phyloP scores from a whole-genome alignment of 495 filamentous ascomycete genomes.

The Neurospora sublineolata region DNA sequence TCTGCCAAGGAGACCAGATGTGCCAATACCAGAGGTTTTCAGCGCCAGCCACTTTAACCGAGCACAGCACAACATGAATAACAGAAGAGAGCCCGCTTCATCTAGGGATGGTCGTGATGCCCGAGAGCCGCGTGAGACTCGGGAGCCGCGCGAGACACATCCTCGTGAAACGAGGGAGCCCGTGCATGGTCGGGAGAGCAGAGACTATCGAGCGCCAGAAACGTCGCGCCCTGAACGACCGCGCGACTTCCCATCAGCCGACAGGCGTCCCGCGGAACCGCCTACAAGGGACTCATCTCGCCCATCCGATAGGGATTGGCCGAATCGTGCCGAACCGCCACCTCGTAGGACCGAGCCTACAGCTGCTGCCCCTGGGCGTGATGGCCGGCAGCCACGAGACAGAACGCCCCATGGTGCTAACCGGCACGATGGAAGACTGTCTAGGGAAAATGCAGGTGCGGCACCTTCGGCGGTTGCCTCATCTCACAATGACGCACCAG shows the following conservation, averaged over 20 bases:
- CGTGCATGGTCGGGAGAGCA: conserved; percentile 21
- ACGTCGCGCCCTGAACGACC: conserved; percentile 17
- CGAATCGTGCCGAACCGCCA: conserved; percentile 21
- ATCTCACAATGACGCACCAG: conserved; percentile 24
- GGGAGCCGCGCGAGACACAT: conserved; percentile 25
- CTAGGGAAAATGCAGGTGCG: conserved; percentile 20
- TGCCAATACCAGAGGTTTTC: conserved; percentile 28
- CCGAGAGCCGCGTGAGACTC: conserved; percentile 27
- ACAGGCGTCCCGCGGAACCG: conserved; percentile 16
- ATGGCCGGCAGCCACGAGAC: conserved; percentile 25
- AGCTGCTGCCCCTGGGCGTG: conserved; percentile 20
- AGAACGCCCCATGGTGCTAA: conserved; percentile 15
- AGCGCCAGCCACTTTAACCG: conserved; percentile 28
- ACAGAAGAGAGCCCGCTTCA: conserved; percentile 14
- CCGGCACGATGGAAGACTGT: conserved; percentile 22
- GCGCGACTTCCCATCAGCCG: conserved; percentile 15
- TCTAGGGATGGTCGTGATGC: conserved; percentile 18
- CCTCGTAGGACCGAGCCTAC: conserved; percentile 20
- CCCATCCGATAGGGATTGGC: conserved; percentile 22
- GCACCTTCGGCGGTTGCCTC: conserved; percentile 21
- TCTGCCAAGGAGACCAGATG: conserved; percentile 34
- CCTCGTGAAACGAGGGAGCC: conserved; percentile 27
- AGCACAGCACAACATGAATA: conserved; percentile 19
- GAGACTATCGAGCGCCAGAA: conserved; percentile 21
- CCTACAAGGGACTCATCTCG: conserved; percentile 19